Conservation (phyloP, 805 yeast genomes). For the Torulaspora franciscae region DNA sequence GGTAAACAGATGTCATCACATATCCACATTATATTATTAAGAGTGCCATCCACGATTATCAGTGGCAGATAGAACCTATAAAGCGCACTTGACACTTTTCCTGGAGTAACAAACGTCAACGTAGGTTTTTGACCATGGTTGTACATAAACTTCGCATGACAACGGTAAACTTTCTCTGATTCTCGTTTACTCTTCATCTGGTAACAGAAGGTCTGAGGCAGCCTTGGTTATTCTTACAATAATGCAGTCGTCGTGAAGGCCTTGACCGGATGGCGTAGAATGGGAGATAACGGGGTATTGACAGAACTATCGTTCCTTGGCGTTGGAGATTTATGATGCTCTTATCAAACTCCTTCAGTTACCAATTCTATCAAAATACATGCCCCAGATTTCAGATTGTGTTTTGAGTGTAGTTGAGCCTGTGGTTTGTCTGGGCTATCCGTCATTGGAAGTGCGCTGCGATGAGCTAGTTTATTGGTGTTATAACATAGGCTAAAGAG, state of each 20-base stretch:
- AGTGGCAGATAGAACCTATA: conserved; percentile 28
- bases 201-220: too few relatives aligned
- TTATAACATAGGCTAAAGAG: neutral
- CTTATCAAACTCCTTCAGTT: neutral
- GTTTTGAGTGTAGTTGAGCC: neutral
- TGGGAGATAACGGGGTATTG: neutral
- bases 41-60: conserved; percentile 24
- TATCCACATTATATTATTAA: conserved; percentile 31
- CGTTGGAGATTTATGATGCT: neutral
- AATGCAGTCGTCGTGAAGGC: neutral
- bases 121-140: conserved; percentile 23
- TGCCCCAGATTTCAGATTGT: too few relatives aligned
- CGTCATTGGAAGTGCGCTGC: neutral
- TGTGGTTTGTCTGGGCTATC: neutral
- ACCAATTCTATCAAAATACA: too few relatives aligned
- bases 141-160: conserved; percentile 19
- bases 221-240: neutral
- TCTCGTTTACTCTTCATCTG: conserved; percentile 5
- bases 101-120: conserved; percentile 22
- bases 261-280: conserved; percentile 1
- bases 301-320: neutral
- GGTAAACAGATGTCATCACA: conserved; percentile 27
- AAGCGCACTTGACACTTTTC: conserved; percentile 21
- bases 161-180: conserved; percentile 5
- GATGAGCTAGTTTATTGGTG: neutral